Evolutionary conservation across 371 early-diverging fungal species (phyloP).

Genomic region (Mucor mucedo): DNA sequence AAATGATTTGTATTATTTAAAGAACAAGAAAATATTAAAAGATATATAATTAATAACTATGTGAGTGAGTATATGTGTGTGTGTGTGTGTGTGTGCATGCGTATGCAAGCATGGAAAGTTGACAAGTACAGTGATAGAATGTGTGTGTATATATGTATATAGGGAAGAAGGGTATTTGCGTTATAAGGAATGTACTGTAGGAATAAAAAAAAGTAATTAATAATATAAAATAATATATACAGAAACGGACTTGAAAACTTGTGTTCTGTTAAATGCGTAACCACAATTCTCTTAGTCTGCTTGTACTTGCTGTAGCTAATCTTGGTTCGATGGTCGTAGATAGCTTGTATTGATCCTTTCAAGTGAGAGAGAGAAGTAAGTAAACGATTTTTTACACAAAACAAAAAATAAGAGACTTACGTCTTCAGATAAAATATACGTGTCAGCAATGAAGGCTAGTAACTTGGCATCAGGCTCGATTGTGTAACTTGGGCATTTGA

Average conservation of each 20-base stretch:
- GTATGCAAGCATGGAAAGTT: background rate
- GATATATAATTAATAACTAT: too few relatives aligned
- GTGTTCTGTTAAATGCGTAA: slow-evolving; percentile 16
- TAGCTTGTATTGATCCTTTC: slow-evolving; percentile 43
- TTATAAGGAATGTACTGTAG: background rate
- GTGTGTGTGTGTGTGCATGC: too few relatives aligned
- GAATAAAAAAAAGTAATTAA: background rate
- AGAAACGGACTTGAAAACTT: background rate
- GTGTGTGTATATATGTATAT: background rate
- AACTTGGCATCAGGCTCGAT: slow-evolving; percentile 43
- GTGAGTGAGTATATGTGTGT: too few relatives aligned
- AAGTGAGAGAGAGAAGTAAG: background rate
- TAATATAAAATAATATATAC: background rate
- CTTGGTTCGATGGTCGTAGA: slow-evolving; percentile 45
- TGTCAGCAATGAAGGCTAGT: slow-evolving; percentile 46
- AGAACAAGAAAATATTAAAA: too few relatives aligned
- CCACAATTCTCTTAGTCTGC: slow-evolving; percentile 35
- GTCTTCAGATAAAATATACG: slow-evolving; percentile 49
- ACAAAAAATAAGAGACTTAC: slow-evolving; percentile 22
- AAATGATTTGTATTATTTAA: too few relatives aligned
- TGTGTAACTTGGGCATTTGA: slow-evolving; percentile 44
- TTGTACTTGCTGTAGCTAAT: slow-evolving; percentile 25
- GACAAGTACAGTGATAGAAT: background rate
- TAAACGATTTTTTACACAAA: too few relatives aligned
- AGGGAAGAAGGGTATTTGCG: background rate